Base-by-base conservation (phyloP, 306 rosid species). In the Gleditsia sinensis region DNA sequence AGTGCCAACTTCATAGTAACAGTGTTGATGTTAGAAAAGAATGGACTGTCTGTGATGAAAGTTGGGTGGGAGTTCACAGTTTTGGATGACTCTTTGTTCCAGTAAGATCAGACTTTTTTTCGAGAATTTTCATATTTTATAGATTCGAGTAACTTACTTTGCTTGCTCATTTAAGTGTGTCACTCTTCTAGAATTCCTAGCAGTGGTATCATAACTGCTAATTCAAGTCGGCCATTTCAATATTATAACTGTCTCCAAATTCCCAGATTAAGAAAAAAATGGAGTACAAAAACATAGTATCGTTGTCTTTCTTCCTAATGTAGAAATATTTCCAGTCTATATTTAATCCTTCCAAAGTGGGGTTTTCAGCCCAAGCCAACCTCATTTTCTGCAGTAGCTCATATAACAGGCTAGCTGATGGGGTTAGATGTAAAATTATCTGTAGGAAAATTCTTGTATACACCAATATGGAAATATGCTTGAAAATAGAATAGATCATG, bases 1-100 rank as follows among this genome's bases (percentile, higher is more conserved):
- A 76, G 56, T 57, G 61, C 43, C 32, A 71, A 59, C 51, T 75
- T 77, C 62, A 59, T 65, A 51, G 72, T 55, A 28, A 28, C 32
- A 28, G 3, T 28, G 32, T 28, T 74, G 28, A 60, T 62, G 74
- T 61, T 68, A 33, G 53, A 34, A 54, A 51, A 78, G 57, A 67
- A 69, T 57, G 48, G 50, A 49, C 43, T 65, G 5, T 30, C 37
- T 69, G 34, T 66, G 33, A 48, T 73, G 12, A 5, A 37, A 13
- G 39, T 76, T 69, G 65, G 57, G 37, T 70, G 23, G 13, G n/a
- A 46, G 54, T 80, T 62, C 19, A 34, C 36, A 61, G 23, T 32
- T 36, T 25, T 75, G 59, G 1, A 28, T 28, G 4, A 28, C 4
- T 28, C 4, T 28, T 28, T 4, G 4, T 28, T 4, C 4, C 2